A percentile compares a stretch with the other conserved stretches of the same genome.
These are phyloP conservation scores for Chalciporus chontae DNA, from an alignment of 768 basidiomycete species.

Conservation along the genomic window DNA sequence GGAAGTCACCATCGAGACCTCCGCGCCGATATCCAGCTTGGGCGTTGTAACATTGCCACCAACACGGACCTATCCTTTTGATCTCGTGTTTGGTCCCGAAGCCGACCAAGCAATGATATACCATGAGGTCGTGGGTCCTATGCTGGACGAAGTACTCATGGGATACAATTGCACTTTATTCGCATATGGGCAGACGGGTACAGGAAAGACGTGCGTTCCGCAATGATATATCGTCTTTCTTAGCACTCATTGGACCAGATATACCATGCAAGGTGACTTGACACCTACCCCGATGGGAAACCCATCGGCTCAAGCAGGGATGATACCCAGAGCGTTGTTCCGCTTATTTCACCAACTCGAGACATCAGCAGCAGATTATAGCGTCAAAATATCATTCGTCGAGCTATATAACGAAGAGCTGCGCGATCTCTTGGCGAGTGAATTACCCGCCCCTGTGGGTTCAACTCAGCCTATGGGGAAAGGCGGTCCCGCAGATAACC, in stretches of 20 bases:
- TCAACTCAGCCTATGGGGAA: slow-evolving; percentile 78
- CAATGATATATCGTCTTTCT: neutral
- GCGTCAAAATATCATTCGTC: slow-evolving; percentile 90
- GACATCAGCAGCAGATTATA: slow-evolving; percentile 70
- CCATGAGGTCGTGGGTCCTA: slow-evolving; percentile 87
- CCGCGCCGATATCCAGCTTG: slow-evolving; percentile 61
- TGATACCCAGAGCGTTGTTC: slow-evolving; percentile 92
- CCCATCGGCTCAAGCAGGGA: slow-evolving; percentile 86
- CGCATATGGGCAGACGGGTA: slow-evolving; percentile 98
- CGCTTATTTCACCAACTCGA: slow-evolving; percentile 89
- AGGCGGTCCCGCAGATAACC: slow-evolving; percentile 45
- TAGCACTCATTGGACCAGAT: slow-evolving; percentile 40
- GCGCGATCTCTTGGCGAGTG: slow-evolving; percentile 82
- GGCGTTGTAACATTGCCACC: slow-evolving; percentile 76
- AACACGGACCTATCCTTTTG: slow-evolving; percentile 87
- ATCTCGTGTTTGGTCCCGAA: slow-evolving; percentile 94
- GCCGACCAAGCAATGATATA: slow-evolving; percentile 95
- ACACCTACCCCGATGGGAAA: slow-evolving; percentile 79
- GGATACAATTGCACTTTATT: slow-evolving; percentile 98
- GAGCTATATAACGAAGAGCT: slow-evolving; percentile 99
- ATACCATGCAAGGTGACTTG: slow-evolving; percentile 98
- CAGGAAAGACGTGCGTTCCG: slow-evolving; percentile 88
- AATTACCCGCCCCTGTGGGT: slow-evolving; percentile 67
- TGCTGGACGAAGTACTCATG: slow-evolving; percentile 88
- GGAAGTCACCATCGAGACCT: slow-evolving; percentile 78